A percentile compares a stretch with the other conserved stretches of the same genome.
Evolutionary conservation across 2,329 filamentous ascomycete species (phyloP).

Genomic region (Epichloe uncinata): DNA sequence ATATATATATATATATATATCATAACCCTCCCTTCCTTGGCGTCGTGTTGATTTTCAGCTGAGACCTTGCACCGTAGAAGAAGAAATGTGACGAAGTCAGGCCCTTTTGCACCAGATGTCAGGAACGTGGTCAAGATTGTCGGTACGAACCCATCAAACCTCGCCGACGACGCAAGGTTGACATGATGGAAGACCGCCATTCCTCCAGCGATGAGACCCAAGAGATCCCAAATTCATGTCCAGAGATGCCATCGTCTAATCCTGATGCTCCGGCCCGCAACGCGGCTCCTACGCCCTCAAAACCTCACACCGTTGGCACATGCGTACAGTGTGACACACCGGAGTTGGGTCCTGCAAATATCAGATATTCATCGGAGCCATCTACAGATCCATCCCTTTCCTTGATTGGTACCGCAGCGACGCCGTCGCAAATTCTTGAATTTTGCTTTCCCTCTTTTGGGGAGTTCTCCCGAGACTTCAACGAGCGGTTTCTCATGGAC

Average conservation of each 20-base stretch:
- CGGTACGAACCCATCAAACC: slow-evolving; percentile 34
- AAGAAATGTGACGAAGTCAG: slow-evolving; percentile 44
- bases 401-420: slow-evolving; percentile 11
- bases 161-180: slow-evolving; percentile 24
- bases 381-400: slow-evolving; percentile 13
- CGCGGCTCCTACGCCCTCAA: slow-evolving; percentile 1
- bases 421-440: slow-evolving; percentile 26
- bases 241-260: neutral
- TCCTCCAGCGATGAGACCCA: neutral
- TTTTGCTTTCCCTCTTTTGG: slow-evolving; percentile 39
- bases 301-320: slow-evolving; percentile 5
- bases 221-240: neutral
- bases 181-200: slow-evolving; percentile 6
- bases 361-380: slow-evolving; percentile 3
- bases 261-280: slow-evolving; percentile 3
- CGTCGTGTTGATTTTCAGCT: neutral
- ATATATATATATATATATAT: no score
- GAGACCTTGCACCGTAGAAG: slow-evolving; percentile 25
- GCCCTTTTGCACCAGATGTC: slow-evolving; percentile 36
- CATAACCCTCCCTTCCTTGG: neutral
- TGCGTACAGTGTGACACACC: slow-evolving; percentile 10
- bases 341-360: neutral
- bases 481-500: slow-evolving; percentile 42
- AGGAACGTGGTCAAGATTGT: slow-evolving; percentile 34
- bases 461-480: slow-evolving; percentile 41